Evolutionary conservation across 495 filamentous ascomycete genomes (phyloP), one percentile per base, ranked within the genome.

Genomic region (Amphirosellinia nigrospora): DNA sequence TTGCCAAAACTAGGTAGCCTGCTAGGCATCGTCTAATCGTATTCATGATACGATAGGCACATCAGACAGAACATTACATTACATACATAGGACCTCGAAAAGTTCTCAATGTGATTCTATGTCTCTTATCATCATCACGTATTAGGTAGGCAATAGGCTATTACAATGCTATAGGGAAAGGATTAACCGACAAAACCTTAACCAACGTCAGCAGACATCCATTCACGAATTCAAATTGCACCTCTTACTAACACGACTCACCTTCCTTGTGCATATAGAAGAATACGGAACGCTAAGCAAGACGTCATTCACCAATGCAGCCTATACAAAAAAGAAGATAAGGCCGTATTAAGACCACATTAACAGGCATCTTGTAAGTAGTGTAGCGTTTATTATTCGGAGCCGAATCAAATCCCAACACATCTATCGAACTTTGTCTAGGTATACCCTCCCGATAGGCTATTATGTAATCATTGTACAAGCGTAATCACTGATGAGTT

Each of bases 401-500:
- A 23, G 43, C 61, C 61, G 43, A 48, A 48, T 34, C n/a, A 28
- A 45, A 62, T n/a, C n/a, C 11, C 9, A 56, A 36, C 28, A 38
- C 15, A 34, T 1, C 30, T 32, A 21, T 16, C 28, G n/a, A n/a
- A n/a, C 26, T 28, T 28, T 19, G 26, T 53, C 9, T 26, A 52
- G 10, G 21, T 26, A 53, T 30, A 52, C 48, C 48, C 48, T 52
- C 50, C 50, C 11, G 50, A 30, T 7, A 48, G 13, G 4, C 15
- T 50, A 41, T 64, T 64, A 64, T 10, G 16, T 64, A 64, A 64
- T 26, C 43, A 10, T n/a, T 30, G 16, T 21, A 4, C 4, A 50
- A 64, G 50, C 61, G 61, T 64, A 64, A 50, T 64, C 61, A 64
- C 15, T 34, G 61, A 64, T 64, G 61, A 48, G 61, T 36, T 64